Percentiles rank a stretch among this genome's conserved stretches.
phyloP scores from a whole-genome alignment of 441 rosid species.

The Populus tomentosa region DNA sequence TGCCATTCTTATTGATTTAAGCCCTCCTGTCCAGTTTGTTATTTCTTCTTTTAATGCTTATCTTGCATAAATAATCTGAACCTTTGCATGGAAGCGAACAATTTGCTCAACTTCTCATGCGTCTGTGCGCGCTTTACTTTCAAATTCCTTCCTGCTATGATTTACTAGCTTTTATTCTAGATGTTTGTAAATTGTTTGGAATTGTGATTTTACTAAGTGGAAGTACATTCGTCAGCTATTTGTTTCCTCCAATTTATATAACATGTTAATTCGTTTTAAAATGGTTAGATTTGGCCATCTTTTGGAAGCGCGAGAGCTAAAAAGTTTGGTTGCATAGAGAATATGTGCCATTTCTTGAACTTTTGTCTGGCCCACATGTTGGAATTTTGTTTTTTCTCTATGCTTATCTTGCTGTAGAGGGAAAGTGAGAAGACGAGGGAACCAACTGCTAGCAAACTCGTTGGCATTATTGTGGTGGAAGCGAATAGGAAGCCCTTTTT shows the following conservation, averaged over 20 bases:
- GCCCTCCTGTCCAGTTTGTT: neutral
- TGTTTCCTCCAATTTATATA: too few species aligned
- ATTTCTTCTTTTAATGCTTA: neutral
- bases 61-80: slow-evolving; percentile 20
- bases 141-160: neutral
- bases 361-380: neutral
- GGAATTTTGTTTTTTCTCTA: neutral
- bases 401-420: neutral
- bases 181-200: neutral
- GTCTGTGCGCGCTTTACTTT: neutral
- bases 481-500: too few species aligned
- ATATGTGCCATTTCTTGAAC: neutral
- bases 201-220: neutral
- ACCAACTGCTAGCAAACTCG: neutral
- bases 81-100: slow-evolving; percentile 3
- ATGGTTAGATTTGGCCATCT: neutral
- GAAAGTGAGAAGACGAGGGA: neutral
- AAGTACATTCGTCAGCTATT: too few species aligned
- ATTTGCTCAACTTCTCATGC: neutral
- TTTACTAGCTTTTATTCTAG: neutral
- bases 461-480: neutral
- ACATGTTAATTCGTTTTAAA: neutral
- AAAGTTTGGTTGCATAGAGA: neutral
- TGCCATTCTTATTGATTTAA: neutral
- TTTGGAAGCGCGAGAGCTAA: neutral